Conservation (phyloP, 257 asterid species). For the Ligustrum vulgare region DNA sequence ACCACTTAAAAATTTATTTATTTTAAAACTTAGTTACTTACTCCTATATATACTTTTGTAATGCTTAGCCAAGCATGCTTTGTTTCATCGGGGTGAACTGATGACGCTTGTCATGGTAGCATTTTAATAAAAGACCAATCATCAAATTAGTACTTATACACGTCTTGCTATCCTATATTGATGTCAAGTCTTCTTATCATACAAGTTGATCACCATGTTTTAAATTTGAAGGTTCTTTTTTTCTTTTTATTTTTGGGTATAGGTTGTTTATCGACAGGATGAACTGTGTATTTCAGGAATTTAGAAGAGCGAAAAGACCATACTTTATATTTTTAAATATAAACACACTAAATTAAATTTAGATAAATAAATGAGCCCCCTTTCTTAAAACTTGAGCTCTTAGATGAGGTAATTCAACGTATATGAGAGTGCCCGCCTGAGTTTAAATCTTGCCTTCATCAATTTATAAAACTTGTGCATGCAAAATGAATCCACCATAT, state of each 20-base stretch:
- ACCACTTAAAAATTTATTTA: background rate
- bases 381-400: too few relatives aligned
- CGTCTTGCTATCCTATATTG: background rate
- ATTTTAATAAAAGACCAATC: background rate
- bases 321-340: background rate
- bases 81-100: background rate
- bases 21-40: background rate
- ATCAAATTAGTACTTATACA: background rate
- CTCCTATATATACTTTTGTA: background rate
- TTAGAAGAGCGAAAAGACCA: background rate
- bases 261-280: background rate
- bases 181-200: background rate
- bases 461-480: too few relatives aligned
- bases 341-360: background rate
- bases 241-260: too few relatives aligned
- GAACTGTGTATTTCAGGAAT: background rate
- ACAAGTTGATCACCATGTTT: background rate
- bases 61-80: background rate
- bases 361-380: background rate
- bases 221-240: background rate
- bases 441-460: background rate
- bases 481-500: too few relatives aligned
- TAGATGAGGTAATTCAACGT: background rate
- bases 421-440: background rate
- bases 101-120: background rate